phyloP scores from a whole-genome alignment of 768 basidiomycete species.

The Cystobasidium onofrii region DNA sequence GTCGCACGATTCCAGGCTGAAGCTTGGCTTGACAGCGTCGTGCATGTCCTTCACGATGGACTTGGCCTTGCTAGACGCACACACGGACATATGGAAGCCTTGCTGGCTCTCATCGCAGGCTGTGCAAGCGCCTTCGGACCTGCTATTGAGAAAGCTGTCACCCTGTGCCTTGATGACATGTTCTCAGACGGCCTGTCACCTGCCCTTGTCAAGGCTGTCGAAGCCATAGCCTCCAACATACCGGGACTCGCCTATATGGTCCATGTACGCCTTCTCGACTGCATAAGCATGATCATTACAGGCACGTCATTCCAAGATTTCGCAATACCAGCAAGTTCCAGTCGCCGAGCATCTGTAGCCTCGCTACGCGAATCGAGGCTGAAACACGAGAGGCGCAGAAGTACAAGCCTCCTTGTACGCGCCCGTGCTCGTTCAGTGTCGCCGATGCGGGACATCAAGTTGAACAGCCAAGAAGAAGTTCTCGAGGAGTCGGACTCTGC shows the following conservation, averaged over 20 bases:
- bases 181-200: neutral
- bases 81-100: neutral
- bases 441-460: neutral
- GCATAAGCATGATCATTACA: neutral
- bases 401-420: neutral
- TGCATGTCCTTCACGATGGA: neutral
- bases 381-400: neutral
- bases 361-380: neutral
- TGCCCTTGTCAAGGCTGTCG: neutral
- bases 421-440: conserved; percentile 14
- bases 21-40: neutral
- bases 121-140: conserved; percentile 9
- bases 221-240: neutral
- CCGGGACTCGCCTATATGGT: neutral
- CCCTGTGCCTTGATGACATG: neutral
- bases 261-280: neutral
- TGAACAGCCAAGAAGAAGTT: neutral
- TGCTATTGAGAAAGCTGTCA: neutral
- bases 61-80: neutral
- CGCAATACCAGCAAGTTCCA: neutral
- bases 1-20: neutral
- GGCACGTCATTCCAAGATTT: conserved; percentile 9
- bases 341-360: conserved; percentile 2
- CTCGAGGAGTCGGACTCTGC: neutral
- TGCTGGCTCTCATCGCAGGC: conserved; percentile 5